Base-by-base conservation (phyloP, 768 basidiomycete genomes). In the Zangia roseola region DNA sequence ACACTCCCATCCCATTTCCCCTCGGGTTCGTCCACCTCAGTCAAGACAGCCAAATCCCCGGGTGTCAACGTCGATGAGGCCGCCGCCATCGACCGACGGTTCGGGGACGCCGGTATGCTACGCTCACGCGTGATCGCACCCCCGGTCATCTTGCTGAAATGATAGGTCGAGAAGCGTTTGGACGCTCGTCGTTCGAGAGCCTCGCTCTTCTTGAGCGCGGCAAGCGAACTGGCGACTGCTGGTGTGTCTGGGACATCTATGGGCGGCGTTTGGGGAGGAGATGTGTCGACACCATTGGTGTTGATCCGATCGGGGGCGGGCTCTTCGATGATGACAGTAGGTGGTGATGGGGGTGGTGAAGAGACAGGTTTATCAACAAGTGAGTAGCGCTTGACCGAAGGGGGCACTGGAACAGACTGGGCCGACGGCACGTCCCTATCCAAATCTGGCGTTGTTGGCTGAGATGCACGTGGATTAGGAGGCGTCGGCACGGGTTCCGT, bases 131-230 rank as follows among this genome's bases (percentile, higher is more conserved):
- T 65, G 17, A 77, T 67, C 28, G 44, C 49, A 21, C 67, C 72
- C 14, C 85, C 83, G 4, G 91, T 86, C 86, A 98, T 94, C 71
- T 94, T 94, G 40, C 88, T 84, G 59, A 97, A 88, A 55, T 94
- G 91, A 65, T 95, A 98, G 2, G 86, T 85, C 36, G 94, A 97
- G 71, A 94, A 98, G 0, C 97, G 88, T 64, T 97, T 97, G 19
- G 91, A 94, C 16, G 95, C 95, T 39, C 95, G 79, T 19, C 95
- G 82, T 59, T 94, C 91, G 33, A 98, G 78, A 1, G 83, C 79
- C 56, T 94, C 93, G 43, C 81, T 84, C 59, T 87, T 84, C 69
- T 94, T 88, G 39, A 99, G 76, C 8, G 93, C 93, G 7, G 91
- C 92, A 10, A 98, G 78, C 6, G 91, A 88, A 60, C 82, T 81